These are phyloP conservation scores for Fragaria vesca DNA, from an alignment of 306 rosid genomes.

Conservation along the genomic window DNA sequence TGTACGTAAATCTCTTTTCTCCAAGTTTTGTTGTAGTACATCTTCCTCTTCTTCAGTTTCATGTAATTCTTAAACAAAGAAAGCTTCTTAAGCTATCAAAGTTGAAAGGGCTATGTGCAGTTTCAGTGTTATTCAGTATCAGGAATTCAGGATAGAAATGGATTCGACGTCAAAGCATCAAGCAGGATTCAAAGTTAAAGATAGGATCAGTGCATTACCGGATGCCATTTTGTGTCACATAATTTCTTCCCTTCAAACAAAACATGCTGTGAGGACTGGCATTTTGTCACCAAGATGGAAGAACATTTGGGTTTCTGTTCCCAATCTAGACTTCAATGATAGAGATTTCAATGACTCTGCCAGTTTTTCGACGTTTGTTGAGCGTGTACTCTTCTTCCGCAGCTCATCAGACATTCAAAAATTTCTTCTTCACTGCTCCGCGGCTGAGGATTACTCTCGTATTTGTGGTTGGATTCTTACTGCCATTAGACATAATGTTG, in stretches of 20 bases:
- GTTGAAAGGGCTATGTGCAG: background rate
- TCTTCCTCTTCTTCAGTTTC: background rate
- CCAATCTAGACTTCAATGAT: background rate
- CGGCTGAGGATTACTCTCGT: background rate
- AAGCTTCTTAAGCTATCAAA: background rate
- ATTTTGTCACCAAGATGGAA: slow-evolving; percentile 1
- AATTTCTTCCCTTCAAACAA: background rate
- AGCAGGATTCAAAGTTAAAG: background rate
- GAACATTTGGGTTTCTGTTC: background rate
- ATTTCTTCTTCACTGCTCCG: background rate
- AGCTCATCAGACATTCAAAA: background rate
- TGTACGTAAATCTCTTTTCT: too few relatives aligned
- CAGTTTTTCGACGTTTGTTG: background rate
- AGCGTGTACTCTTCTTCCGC: background rate
- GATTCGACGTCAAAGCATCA: background rate
- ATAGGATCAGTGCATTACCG: slow-evolving; percentile 1
- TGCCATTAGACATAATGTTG: background rate
- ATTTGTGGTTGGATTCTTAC: background rate
- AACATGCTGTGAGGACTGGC: background rate
- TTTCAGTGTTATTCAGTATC: background rate
- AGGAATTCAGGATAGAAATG: background rate
- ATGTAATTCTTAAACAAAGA: background rate
- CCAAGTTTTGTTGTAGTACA: too few relatives aligned
- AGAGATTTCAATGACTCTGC: background rate
- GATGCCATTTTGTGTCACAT: background rate